Conservation (phyloP, 2,329 filamentous ascomycete species). For the Fusarium sp. region DNA sequence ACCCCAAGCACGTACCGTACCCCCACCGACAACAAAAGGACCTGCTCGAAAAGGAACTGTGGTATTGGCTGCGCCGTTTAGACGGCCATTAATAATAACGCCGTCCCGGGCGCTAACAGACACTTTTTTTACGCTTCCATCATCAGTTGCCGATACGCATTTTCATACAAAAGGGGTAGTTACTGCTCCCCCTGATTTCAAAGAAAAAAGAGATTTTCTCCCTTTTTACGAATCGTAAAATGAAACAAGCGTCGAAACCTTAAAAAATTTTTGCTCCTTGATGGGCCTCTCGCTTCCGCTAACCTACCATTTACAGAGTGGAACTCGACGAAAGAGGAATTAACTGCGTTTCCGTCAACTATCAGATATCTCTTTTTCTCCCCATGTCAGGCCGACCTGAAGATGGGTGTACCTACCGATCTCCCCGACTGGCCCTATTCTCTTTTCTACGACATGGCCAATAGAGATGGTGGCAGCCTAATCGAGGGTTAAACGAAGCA, state of each 20-base stretch:
- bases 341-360: background rate
- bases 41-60: background rate
- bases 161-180: background rate
- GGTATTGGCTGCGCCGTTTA: background rate
- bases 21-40: background rate
- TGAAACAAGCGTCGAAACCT: background rate
- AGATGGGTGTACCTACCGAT: background rate
- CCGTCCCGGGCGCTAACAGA: background rate
- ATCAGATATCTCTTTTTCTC: background rate
- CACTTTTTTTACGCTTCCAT: background rate
- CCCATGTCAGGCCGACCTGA: background rate
- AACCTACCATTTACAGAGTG: background rate
- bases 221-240: background rate
- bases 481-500: background rate
- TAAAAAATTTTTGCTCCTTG: background rate
- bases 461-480: background rate
- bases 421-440: background rate
- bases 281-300: background rate
- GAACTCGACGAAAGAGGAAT: background rate
- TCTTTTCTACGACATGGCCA: background rate
- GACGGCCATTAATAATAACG: background rate
- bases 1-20: background rate
- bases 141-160: background rate
- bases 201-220: background rate
- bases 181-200: background rate